Conservation (phyloP, 2,329 filamentous ascomycete genomes). For the Alternaria triticimaculans region DNA sequence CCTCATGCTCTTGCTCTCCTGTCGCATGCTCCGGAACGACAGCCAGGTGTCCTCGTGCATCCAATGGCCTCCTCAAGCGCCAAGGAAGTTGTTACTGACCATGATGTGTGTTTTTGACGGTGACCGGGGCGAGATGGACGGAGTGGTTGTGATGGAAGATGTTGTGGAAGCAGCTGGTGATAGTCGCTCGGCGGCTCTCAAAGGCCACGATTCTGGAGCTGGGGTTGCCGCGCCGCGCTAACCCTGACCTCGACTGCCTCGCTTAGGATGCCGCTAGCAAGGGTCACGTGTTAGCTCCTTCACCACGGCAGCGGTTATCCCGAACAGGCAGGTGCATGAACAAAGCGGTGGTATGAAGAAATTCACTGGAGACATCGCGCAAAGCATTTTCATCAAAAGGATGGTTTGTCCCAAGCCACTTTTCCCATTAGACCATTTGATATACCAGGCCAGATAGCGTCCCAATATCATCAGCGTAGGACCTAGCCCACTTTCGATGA, state of each 20-base stretch:
- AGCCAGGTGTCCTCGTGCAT: not conserved
- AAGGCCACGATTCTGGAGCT: constrained; percentile 46
- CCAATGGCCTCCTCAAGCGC: constrained; percentile 6
- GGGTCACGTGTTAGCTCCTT: constrained; percentile 20
- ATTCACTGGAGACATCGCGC: not conserved
- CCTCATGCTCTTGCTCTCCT: not conserved
- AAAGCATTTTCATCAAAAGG: not conserved
- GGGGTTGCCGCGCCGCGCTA: constrained; percentile 27
- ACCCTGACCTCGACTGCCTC: constrained; percentile 17
- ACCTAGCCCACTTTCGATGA: constrained; percentile 19
- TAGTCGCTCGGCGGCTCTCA: constrained; percentile 23
- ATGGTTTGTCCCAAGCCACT: constrained; percentile 24
- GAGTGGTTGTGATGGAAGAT: constrained; percentile 5
- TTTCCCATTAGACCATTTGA: constrained; percentile 39
- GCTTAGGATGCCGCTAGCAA: constrained; percentile 26
- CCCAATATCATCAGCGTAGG: constrained; percentile 28
- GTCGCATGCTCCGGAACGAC: constrained; percentile 11
- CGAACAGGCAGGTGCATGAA: not conserved
- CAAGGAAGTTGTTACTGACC: constrained; percentile 19
- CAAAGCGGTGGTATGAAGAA: not conserved
- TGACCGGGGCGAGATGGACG: constrained; percentile 7
- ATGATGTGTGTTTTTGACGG: constrained; percentile 18
- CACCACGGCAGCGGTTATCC: constrained; percentile 2
- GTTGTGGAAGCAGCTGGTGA: constrained; percentile 21
- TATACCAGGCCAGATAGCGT: constrained; percentile 28